Evolutionary conservation across 345 rosid genomes (phyloP), one percentile per base, ranked within the genome.

Genomic region (Zanthoxylum bungeanum): DNA sequence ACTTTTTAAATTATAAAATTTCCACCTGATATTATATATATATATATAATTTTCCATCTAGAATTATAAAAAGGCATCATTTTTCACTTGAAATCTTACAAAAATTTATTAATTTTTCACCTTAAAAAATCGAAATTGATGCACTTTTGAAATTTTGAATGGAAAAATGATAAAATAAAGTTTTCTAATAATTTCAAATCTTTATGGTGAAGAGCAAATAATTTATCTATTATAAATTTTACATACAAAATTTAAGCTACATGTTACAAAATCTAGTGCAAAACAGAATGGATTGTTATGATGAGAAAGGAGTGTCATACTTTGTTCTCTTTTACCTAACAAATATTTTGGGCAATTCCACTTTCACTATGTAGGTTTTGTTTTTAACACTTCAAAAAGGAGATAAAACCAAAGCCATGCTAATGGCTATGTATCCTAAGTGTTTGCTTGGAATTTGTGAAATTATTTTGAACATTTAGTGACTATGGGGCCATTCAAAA

Each of bases 301-400:
- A 42, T 42, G 47, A 5, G 47, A 12, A 42, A 10, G 19, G 47
- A 12, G 47, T 42, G 47, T 44, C 8, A 21, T n/a, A 16, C 44
- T 28, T 17, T 4, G 46, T 24, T 57, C 14, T 27, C 64, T 9
- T 62, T 66, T 30, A 28, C 68, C 62, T 31, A 53, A 51, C 56
- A 68, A 14, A 14, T 39, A 60, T 14, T 11, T 52, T 16, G 60
- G 55, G 55, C 36, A 69, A 28, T 56, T 21, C 27, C 46, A 51
- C 62, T 67, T 68, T 68, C 40, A 33, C 21, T 17, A 36, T 28
- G 60, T 66, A 17, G 61, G 62, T 33, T 75, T 51, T 60, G 36
- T 28, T 17, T n/a, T 62, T 49, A 59, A 12, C 30, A 52, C 68
- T 67, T 39, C n/a, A n/a, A 12, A 25, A 74, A 28, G 49, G 66